These are phyloP conservation scores for Caloboletus firmus DNA, from an alignment of 1,284 basidiomycete genomes.

Conservation along the genomic window DNA sequence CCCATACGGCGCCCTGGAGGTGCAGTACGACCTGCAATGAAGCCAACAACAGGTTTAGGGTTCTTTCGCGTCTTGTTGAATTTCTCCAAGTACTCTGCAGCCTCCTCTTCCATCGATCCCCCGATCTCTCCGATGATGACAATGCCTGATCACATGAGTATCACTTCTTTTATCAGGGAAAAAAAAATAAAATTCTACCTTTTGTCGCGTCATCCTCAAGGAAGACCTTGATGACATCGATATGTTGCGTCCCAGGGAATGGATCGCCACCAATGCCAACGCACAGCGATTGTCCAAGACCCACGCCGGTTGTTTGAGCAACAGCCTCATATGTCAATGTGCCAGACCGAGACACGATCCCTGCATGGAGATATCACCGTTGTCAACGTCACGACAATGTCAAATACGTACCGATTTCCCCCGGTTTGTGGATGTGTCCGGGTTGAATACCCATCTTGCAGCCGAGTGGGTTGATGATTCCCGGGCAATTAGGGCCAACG, in stretches of 20 bases:
- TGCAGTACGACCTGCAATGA: conserved; percentile 97
- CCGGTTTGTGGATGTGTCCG: conserved; percentile 94
- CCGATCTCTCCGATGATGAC: conserved; percentile 99
- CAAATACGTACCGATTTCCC: conserved; percentile 75
- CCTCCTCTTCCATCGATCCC: conserved; percentile 99
- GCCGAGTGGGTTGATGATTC: conserved; percentile 94
- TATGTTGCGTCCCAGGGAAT: conserved; percentile 95
- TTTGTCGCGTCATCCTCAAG: conserved; percentile 91
- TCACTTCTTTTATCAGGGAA: not conserved
- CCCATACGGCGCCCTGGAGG: conserved; percentile 99
- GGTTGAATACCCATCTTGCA: conserved; percentile 99
- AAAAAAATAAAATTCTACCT: conserved; percentile 51
- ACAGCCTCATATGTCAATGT: conserved; percentile 94
- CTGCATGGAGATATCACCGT: conserved; percentile 40
- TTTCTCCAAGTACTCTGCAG: conserved; percentile 91
- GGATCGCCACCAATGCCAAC: conserved; percentile 99
- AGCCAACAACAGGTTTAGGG: conserved; percentile 96
- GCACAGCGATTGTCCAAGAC: conserved; percentile 95
- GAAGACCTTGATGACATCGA: conserved; percentile 97
- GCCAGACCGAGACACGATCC: conserved; percentile 96
- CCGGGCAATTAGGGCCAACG: conserved; percentile 97
- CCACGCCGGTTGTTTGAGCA: conserved; percentile 92
- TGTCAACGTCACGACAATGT: not conserved
- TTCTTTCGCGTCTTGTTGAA: conserved; percentile 88
- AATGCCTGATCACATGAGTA: conserved; percentile 59